Percentiles rank a stretch among this genome's conserved stretches.
phyloP scores from a whole-genome alignment of 2,329 filamentous ascomycete genomes.

The Diaporthe citriasiana region DNA sequence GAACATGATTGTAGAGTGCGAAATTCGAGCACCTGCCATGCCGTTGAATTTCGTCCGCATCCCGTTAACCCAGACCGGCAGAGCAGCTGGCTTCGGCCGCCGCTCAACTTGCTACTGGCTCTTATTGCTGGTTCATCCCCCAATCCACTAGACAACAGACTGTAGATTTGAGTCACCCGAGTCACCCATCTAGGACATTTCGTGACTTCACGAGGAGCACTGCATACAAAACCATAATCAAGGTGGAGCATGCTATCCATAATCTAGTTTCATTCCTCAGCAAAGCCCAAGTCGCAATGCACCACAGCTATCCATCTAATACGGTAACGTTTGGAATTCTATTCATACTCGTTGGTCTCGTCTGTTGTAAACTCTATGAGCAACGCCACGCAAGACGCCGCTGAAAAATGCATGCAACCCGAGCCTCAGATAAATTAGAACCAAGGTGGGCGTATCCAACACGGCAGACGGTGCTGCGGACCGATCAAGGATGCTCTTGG shows the following conservation, averaged over 20 bases:
- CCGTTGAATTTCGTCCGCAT: background rate
- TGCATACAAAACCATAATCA: too few species aligned
- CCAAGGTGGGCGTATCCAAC: background rate
- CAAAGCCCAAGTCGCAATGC: slow-evolving; percentile 13
- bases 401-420: background rate
- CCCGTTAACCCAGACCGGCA: background rate
- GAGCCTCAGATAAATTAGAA: background rate
- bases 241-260: background rate
- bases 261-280: slow-evolving; percentile 4
- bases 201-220: background rate
- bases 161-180: background rate
- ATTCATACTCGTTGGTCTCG: slow-evolving; percentile 13
- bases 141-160: background rate
- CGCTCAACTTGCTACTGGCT: background rate
- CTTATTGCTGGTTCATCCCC: background rate
- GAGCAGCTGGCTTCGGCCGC: background rate
- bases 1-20: background rate
- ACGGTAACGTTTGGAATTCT: background rate
- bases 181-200: too few species aligned
- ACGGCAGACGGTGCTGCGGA: background rate
- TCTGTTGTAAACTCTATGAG: slow-evolving; percentile 23
- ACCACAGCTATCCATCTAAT: slow-evolving; percentile 9
- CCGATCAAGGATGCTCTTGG: background rate
- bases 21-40: background rate
- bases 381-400: slow-evolving; percentile 4